Conservation (phyloP, 805 yeast genomes). For the Kluyveromyces starmeri region DNA sequence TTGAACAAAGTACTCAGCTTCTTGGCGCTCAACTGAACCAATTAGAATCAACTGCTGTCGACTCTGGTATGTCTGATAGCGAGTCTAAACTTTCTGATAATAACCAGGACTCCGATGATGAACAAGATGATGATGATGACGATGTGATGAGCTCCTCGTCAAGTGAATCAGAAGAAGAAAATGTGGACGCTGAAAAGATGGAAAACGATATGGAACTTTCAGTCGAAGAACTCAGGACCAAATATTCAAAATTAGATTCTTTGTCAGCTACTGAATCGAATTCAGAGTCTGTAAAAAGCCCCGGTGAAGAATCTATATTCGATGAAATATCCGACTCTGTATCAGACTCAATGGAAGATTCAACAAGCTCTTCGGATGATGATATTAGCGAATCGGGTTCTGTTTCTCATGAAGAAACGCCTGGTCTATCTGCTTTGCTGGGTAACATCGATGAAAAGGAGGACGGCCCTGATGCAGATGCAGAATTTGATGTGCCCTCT, state of each 20-base stretch:
- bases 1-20: constrained; percentile 84
- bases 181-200: constrained; percentile 12
- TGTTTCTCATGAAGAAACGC: constrained; percentile 1
- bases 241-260: constrained; percentile 30
- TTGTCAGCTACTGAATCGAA: constrained; percentile 1
- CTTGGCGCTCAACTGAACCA: constrained; percentile 73
- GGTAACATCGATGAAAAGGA: constrained; percentile 1
- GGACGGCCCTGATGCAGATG: constrained; percentile 8
- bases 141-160: constrained; percentile 2
- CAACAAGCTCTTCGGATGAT: constrained; percentile 5
- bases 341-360: constrained; percentile 2
- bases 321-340: constrained; percentile 9
- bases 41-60: constrained; percentile 11
- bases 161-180: constrained; percentile 7
- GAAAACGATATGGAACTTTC: constrained; percentile 32
- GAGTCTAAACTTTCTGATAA: background rate
- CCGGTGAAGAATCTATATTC: constrained; percentile 6
- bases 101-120: background rate
- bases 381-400: background rate
- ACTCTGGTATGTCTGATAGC: constrained; percentile 1
- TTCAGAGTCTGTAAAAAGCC: constrained; percentile 5
- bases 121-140: constrained; percentile 11
- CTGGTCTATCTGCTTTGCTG: constrained; percentile 3
- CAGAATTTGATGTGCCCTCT: constrained; percentile 2
- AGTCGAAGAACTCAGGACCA: constrained; percentile 35